Base-by-base conservation (phyloP, 202 grass and related monocot genomes). In the Dendrocalamus latiflorus region DNA sequence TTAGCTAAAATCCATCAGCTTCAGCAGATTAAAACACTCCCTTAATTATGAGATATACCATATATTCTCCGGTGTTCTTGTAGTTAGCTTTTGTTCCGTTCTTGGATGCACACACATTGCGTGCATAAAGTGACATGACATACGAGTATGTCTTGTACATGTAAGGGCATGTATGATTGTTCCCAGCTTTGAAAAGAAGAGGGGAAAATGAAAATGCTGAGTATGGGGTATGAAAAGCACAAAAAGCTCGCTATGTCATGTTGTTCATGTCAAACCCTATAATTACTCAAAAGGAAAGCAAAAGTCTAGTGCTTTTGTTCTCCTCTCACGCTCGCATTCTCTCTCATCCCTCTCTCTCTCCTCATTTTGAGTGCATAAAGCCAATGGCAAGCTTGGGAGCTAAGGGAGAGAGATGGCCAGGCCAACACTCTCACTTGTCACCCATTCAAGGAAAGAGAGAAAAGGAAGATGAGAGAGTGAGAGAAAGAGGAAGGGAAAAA, bases 11-110 rank as follows among this genome's bases (percentile, higher is more conserved):
- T n/a, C n/a, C n/a, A n/a, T n/a, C n/a, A n/a, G n/a, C n/a, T n/a
- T n/a, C n/a, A n/a, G n/a, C n/a, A n/a, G n/a, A n/a, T n/a, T n/a
- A n/a, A n/a, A n/a, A n/a, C n/a, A n/a, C n/a, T n/a, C n/a, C n/a
- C n/a, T n/a, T 89, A 89, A 81, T 89, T 86, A 89, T 86, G 57
- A 85, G 71, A 66, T 36, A 76, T 66, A 65, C 65, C 76, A 85
- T 33, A 81, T 85, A 85, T 89, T 89, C 88, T 86, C 88, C 73
- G 51, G 83, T 30, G 88, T 73, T 89, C 13, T 86, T 86, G 83
- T 86, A 66, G 72, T 85, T 71, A 37, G 77, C 70, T 81, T 89
- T 89, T 89, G 76, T 81, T 75, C 63, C 81, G 76, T 75, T 62
- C 43, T 76, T 64, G 64, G 44, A 78, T 63, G 55, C 50, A 57